Conservation (phyloP, 306 rosid species). For the Boehmeria nivea region DNA sequence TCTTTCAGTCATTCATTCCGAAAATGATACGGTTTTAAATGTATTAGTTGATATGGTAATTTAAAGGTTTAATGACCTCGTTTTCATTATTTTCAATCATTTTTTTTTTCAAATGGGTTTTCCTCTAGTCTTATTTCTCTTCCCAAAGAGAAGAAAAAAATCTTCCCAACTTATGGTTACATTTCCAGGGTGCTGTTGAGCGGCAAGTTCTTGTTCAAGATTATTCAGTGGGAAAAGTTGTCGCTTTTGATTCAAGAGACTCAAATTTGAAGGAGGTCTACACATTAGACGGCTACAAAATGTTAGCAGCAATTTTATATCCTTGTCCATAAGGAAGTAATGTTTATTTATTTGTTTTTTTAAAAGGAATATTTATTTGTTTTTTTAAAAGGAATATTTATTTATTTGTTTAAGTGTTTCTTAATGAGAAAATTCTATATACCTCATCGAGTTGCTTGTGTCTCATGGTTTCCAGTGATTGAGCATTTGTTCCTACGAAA, state of each 20-base stretch:
- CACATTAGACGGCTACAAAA: conserved; percentile 53
- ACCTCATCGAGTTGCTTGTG: neutral
- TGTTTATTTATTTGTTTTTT: neutral
- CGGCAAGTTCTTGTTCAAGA: conserved; percentile 75
- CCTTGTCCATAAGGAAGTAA: neutral
- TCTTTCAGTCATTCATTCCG: conserved; percentile 60
- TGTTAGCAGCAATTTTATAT: conserved; percentile 41
- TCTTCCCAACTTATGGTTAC: conserved; percentile 10
- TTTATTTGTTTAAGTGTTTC: neutral
- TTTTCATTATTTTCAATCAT: neutral
- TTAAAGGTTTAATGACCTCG: neutral
- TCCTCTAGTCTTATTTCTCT: conserved; percentile 1
- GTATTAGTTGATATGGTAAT: conserved; percentile 81
- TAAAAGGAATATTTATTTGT: neutral
- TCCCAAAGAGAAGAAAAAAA: neutral
- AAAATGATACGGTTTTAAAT: conserved; percentile 64
- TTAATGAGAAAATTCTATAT: neutral
- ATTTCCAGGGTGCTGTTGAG: conserved; percentile 68
- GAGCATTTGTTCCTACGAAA: neutral
- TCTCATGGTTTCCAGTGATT: neutral
- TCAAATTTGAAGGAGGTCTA: conserved; percentile 73
- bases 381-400: neutral
- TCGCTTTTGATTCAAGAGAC: conserved; percentile 68
- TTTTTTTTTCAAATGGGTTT: neutral
- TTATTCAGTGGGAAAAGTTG: conserved; percentile 68